A percentile compares a stretch with the other conserved stretches of the same genome.
phyloP scores from a whole-genome alignment of 345 rosid genomes.

The Populus simonii region DNA sequence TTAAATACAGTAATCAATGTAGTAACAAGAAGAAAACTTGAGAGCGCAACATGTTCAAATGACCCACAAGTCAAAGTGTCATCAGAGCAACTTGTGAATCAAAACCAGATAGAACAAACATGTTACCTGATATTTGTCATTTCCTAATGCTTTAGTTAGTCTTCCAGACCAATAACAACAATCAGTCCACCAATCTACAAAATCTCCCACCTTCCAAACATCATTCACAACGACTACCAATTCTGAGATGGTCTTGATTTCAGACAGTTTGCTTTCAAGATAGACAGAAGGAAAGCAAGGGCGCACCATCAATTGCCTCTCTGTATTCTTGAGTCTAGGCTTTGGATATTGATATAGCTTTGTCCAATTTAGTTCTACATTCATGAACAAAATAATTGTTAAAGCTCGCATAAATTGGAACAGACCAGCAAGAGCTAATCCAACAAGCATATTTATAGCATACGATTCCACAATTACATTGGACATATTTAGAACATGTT shows the following conservation, averaged over 20 bases:
- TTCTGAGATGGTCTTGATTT: conserved; percentile 29
- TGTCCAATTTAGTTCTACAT: conserved; percentile 35
- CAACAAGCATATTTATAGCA: conserved; percentile 1
- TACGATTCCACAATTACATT: neutral
- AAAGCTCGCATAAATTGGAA: neutral
- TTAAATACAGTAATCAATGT: no score
- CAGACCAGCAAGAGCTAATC: conserved; percentile 2
- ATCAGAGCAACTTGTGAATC: neutral
- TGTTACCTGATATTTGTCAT: conserved; percentile 43
- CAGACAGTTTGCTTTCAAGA: conserved; percentile 34
- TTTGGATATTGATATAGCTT: conserved; percentile 44
- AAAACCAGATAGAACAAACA: neutral
- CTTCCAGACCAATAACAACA: conserved; percentile 60
- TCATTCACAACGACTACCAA: conserved; percentile 40
- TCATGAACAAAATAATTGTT: neutral
- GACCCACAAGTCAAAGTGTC: neutral
- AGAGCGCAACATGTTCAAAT: neutral
- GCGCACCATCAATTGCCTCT: conserved; percentile 49
- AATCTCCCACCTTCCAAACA: conserved; percentile 58
- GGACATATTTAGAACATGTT: no score
- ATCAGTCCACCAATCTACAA: conserved; percentile 68
- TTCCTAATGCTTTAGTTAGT: conserved; percentile 31
- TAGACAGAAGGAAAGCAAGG: conserved; percentile 52
- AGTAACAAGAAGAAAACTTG: no score
- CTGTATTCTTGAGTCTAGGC: conserved; percentile 12